Evolutionary conservation across 768 basidiomycete species (phyloP).

Genomic region (Baorangia bicolor): DNA sequence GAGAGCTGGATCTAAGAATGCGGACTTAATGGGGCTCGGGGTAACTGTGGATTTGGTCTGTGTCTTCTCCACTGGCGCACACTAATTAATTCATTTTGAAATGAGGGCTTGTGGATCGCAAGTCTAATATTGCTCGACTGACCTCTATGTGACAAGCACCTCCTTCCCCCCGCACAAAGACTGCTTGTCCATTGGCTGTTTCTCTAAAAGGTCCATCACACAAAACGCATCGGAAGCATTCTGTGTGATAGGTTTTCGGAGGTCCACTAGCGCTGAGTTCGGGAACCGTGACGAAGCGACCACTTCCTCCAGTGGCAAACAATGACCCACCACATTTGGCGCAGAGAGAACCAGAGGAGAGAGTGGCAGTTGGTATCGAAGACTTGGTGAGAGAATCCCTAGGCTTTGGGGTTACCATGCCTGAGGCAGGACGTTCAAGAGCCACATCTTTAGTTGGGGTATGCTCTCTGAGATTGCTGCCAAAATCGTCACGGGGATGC

Average conservation of each 20-base stretch:
- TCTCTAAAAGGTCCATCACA: constrained; percentile 68
- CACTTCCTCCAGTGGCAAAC: constrained; percentile 55
- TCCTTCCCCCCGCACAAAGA: constrained; percentile 64
- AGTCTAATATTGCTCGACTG: constrained; percentile 2
- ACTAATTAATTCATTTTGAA: constrained; percentile 28
- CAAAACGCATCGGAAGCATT: constrained; percentile 72
- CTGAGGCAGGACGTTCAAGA: constrained; percentile 15
- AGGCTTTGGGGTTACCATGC: constrained; percentile 30
- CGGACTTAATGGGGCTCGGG: constrained; percentile 11
- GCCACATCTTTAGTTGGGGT: constrained; percentile 3
- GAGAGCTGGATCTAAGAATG: constrained; percentile 5
- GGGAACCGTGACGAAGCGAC: constrained; percentile 72
- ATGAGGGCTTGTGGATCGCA: constrained; percentile 5
- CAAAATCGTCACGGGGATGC: constrained; percentile 11
- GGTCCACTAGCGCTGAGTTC: constrained; percentile 40
- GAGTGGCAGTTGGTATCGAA: constrained; percentile 31
- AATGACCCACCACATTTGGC: constrained; percentile 58
- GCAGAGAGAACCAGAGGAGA: constrained; percentile 49
- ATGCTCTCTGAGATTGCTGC: constrained; percentile 6
- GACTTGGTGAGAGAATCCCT: constrained; percentile 25
- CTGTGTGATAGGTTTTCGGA: constrained; percentile 66
- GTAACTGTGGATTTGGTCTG: constrained; percentile 11
- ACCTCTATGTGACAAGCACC: constrained; percentile 72
- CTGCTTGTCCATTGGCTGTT: constrained; percentile 56
- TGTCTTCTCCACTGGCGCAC: constrained; percentile 41